Percentiles rank a stretch among this genome's conserved stretches.
Conservation (phyloP, 176 grass and related monocot species). For the Zizania latifolia region DNA sequence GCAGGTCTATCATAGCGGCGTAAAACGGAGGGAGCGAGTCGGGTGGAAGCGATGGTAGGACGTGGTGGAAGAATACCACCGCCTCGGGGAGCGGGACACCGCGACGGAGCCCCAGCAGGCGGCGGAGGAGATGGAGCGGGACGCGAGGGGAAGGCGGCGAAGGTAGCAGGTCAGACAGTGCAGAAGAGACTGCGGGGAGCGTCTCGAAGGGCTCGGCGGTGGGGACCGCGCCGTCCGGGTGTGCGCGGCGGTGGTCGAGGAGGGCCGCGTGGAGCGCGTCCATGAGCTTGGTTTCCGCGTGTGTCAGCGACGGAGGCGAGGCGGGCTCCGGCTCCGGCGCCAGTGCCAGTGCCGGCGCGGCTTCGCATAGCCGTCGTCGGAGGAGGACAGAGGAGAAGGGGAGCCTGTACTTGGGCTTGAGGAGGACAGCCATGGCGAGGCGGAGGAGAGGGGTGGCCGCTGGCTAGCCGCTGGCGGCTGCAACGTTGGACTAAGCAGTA, state of each 20-base stretch:
- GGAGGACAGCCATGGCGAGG: conserved; percentile 59
- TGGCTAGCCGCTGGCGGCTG: not conserved
- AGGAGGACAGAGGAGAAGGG: conserved; percentile 3
- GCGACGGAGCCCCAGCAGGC: conserved; percentile 52
- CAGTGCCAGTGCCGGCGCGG: not conserved
- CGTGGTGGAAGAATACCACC: conserved; percentile 66
- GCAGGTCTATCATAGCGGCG: conserved; percentile 59
- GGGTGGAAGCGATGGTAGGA: conserved; percentile 26
- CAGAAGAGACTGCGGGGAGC: conserved; percentile 25
- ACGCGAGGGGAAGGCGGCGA: conserved; percentile 36
- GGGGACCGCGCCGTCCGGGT: conserved; percentile 19
- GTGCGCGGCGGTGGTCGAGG: conserved; percentile 52
- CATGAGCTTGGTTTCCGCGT: conserved; percentile 54
- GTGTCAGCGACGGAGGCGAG: conserved; percentile 10
- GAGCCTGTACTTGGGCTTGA: conserved; percentile 33
- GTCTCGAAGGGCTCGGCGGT: conserved; percentile 27
- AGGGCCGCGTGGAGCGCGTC: conserved; percentile 56
- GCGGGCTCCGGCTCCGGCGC: not conserved
- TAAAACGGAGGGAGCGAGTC: conserved; percentile 31
- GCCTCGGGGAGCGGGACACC: conserved; percentile 64
- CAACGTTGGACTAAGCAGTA: not conserved
- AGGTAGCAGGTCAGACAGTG: conserved; percentile 41
- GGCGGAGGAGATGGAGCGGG: conserved; percentile 44
- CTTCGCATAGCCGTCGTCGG: conserved; percentile 31
- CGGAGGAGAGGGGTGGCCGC: not conserved